phyloP scores from a whole-genome alignment of 805 yeast species.

The Pichia occidentalis region DNA sequence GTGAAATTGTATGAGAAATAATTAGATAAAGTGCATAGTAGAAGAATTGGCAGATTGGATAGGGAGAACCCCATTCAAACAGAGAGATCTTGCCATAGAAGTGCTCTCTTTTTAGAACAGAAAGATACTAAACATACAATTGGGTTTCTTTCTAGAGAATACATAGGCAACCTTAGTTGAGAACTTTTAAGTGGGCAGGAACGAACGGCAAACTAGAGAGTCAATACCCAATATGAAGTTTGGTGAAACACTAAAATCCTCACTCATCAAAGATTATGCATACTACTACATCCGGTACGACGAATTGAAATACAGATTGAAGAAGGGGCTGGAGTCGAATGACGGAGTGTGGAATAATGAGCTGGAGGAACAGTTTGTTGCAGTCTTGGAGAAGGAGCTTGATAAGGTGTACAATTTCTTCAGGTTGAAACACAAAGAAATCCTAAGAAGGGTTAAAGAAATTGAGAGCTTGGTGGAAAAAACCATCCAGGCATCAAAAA shows the following conservation, averaged over 20 bases:
- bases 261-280: conserved; percentile 83
- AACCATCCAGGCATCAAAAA: conserved; percentile 40
- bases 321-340: conserved; percentile 51
- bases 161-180: no score
- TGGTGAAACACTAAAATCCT: conserved; percentile 86
- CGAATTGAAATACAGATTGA: conserved; percentile 76
- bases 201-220: not conserved
- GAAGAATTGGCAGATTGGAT: no score
- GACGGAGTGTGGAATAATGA: conserved; percentile 67
- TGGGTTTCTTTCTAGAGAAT: no score
- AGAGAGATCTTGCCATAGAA: no score
- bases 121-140: no score
- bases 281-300: conserved; percentile 90
- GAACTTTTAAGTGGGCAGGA: no score
- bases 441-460: conserved; percentile 76
- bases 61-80: no score
- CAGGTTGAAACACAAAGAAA: conserved; percentile 80
- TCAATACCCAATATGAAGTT: conserved; percentile 61
- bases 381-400: conserved; percentile 68
- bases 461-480: conserved; percentile 65
- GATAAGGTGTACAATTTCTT: conserved; percentile 93
- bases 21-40: no score
- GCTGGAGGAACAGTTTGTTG: conserved; percentile 76
- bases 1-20: no score
- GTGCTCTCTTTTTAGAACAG: no score